Base-by-base conservation (phyloP, 768 basidiomycete genomes). In the Mrakia frigida region DNA sequence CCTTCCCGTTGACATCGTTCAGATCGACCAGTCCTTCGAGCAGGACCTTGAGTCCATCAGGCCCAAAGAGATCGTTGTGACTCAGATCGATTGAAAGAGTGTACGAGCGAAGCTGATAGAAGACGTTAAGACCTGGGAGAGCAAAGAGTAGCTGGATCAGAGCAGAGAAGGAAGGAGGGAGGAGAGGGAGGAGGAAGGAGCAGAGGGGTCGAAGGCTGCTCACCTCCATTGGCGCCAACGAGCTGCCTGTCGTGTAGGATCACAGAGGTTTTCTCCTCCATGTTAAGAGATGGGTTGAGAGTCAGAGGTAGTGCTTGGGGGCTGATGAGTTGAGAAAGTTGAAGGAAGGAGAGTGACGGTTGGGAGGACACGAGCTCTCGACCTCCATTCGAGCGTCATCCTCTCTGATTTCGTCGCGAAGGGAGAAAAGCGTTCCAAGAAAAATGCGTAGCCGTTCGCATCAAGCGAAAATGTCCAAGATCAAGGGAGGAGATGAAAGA, bases 221-320 rank as follows among this genome's bases (percentile, higher is more conserved):
- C 3, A 75, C 74, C 74, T 70, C 74, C 74, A n/a, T 68, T 53
- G 3, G 46, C 46, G 9, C 74, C 74, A 21, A 75, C 74, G n/a
- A 75, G 74, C 59, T 75, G 67, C 9, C 68, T 31, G 35, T 75
- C 74, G 6, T 52, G 35, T 28, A 75, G 56, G 1, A 28, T 10
- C 6, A 75, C 74, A 6, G 41, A 69, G 3, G 35, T 41, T 31
- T 59, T 53, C 28, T 28, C 52, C 28, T 53, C 31, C 52, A 72
- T 53, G 31, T 3, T 9, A n/a, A n/a, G n/a, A n/a, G n/a, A n/a
- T n/a, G n/a, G n/a, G n/a, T 33, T 10, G 59, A 60, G n/a, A 60
- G n/a, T 11, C 13, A 33, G 33, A 33, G 63, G 3, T 31, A 5
- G n/a, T n/a, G n/a, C n/a, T n/a, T n/a, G n/a, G n/a, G n/a, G n/a